Evolutionary conservation across 2,329 filamentous ascomycete genomes (phyloP).

Genomic region (Coniochaeta prunicola): DNA sequence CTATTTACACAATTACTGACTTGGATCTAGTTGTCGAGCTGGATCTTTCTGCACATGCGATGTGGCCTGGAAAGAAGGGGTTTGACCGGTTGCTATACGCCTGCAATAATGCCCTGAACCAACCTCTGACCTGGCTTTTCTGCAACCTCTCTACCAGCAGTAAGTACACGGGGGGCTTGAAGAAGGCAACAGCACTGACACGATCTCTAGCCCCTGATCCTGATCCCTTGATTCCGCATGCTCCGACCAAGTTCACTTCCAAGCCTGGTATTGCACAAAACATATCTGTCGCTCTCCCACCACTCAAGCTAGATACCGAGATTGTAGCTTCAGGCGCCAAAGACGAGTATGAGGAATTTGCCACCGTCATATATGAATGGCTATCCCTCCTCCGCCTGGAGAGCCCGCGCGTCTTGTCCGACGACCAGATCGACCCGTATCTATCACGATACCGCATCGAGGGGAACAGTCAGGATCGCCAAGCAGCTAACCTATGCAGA

Average conservation of each 20-base stretch:
- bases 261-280: conserved; percentile 20
- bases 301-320: conserved; percentile 21
- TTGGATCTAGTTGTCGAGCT: conserved; percentile 60
- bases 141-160: conserved; percentile 49
- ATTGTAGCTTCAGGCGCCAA: conserved; percentile 27
- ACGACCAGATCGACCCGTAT: conserved; percentile 59
- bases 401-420: conserved; percentile 53
- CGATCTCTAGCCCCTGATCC: conserved; percentile 34
- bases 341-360: conserved; percentile 54
- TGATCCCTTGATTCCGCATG: conserved; percentile 39
- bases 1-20: neutral
- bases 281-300: conserved; percentile 22
- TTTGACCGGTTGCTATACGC: conserved; percentile 75
- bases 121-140: conserved; percentile 70
- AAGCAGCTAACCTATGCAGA: conserved; percentile 32
- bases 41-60: conserved; percentile 65
- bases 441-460: conserved; percentile 62
- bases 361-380: conserved; percentile 66
- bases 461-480: conserved; percentile 17
- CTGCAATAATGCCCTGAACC: conserved; percentile 66
- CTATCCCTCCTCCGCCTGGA: conserved; percentile 57
- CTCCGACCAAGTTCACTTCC: conserved; percentile 34
- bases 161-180: conserved; percentile 20
- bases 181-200: conserved; percentile 12
- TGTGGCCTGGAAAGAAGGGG: conserved; percentile 76